Percentiles rank a stretch among this genome's conserved stretches.
Evolutionary conservation across 208 protist species (phyloP).

Genomic region (Wallacemonas sp.): DNA sequence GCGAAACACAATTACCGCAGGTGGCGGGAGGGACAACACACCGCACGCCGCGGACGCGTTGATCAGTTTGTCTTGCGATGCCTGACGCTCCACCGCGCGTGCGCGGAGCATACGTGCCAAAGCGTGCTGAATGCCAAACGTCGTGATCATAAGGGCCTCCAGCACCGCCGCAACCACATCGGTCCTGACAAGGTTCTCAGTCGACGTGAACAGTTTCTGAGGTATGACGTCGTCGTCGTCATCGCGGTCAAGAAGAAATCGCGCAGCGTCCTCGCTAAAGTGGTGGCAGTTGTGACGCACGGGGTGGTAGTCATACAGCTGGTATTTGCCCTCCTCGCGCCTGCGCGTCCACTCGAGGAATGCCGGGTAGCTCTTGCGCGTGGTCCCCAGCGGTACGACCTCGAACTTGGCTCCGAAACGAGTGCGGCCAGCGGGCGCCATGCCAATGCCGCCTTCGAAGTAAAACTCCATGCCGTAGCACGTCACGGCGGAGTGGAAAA

Average conservation of each 20-base stretch:
- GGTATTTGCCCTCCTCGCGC: constrained; percentile 28
- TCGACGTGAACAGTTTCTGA: constrained; percentile 44
- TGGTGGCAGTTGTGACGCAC: constrained; percentile 93
- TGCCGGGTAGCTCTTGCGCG: constrained; percentile 32
- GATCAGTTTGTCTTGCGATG: constrained; percentile 32
- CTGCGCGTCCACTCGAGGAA: constrained; percentile 58
- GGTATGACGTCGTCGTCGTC: constrained; percentile 22
- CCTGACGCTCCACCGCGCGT: constrained; percentile 38
- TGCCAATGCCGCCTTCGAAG: constrained; percentile 90
- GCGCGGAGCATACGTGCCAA: constrained; percentile 26
- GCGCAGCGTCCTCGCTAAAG: constrained; percentile 67
- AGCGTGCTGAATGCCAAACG: constrained; percentile 42
- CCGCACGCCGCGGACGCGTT: constrained; percentile 31
- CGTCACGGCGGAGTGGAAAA: constrained; percentile 92
- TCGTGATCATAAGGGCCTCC: constrained; percentile 41
- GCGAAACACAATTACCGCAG: constrained; percentile 56
- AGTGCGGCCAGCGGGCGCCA: constrained; percentile 49
- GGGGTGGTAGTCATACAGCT: constrained; percentile 82
- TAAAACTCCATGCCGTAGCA: constrained; percentile 93
- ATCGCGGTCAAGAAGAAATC: constrained; percentile 55
- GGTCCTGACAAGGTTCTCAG: constrained; percentile 40
- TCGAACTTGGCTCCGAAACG: constrained; percentile 80
- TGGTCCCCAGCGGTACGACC: constrained; percentile 49
- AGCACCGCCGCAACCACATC: constrained; percentile 32
- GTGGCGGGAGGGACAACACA: constrained; percentile 41